These are phyloP conservation scores for Heimioporus retisporus DNA, from an alignment of 1,284 basidiomycete genomes.

Conservation along the genomic window DNA sequence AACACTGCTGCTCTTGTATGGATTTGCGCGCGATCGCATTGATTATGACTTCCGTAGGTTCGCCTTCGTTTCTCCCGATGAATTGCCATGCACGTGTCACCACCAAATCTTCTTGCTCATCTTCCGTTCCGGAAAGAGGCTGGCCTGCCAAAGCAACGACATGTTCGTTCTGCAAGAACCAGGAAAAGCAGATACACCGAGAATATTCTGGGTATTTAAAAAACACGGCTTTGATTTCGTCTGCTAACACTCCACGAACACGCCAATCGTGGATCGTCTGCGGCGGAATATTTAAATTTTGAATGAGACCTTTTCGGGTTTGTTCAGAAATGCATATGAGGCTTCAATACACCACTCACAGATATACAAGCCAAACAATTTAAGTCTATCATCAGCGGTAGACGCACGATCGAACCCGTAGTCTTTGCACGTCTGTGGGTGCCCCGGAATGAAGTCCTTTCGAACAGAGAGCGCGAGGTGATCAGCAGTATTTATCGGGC, in stretches of 20 bases:
- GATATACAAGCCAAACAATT: constrained; percentile 5
- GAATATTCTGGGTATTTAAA: background rate
- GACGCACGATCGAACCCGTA: constrained; percentile 11
- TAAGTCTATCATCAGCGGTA: background rate
- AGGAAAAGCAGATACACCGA: constrained; percentile 5
- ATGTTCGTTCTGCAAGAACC: constrained; percentile 15
- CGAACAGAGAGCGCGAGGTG: constrained; percentile 7
- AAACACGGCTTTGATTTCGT: constrained; percentile 9
- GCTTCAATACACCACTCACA: background rate
- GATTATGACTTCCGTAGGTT: background rate
- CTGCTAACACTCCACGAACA: constrained; percentile 7
- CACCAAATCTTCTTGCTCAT: background rate
- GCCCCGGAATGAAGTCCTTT: constrained; percentile 2
- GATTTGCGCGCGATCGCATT: background rate
- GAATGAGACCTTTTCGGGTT: constrained; percentile 6
- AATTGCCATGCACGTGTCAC: background rate
- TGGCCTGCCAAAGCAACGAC: constrained; percentile 10
- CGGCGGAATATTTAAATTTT: background rate
- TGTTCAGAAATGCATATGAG: too few species aligned
- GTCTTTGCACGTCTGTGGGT: constrained; percentile 12
- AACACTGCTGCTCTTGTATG: constrained; percentile 2
- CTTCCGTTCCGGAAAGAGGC: background rate
- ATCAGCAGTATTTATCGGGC: constrained; percentile 5
- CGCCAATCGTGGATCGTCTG: constrained; percentile 15
- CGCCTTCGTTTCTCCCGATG: constrained; percentile 1